Evolutionary conservation across 495 filamentous ascomycete genomes (phyloP), one percentile per base, ranked within the genome.

Genomic region (Neurospora sp.): DNA sequence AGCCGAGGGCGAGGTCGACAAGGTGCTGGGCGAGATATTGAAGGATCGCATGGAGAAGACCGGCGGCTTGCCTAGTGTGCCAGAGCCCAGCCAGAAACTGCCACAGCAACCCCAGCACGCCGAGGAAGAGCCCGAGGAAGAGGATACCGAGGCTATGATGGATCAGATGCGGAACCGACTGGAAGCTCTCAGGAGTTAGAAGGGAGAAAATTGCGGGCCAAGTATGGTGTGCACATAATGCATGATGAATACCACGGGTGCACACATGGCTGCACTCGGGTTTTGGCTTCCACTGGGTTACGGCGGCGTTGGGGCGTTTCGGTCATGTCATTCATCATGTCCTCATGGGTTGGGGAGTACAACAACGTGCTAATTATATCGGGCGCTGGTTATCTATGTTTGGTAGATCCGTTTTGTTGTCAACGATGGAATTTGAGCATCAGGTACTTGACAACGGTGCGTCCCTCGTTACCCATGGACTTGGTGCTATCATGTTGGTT

Each of bases 91-190:
- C 76, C 85, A 86, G 31, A 83, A 87, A 59, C 85, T 88, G 78
- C 83, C 87, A 73, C 88, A 89, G 73, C 87, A 82, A 66, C 73
- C 78, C 72, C 74, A 74, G 69, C 88, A 90, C 72, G 89, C 90
- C 73, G 91, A 91, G 69, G 91, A 96, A 81, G 90, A 92, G 70
- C 90, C 92, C 75, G 92, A 93, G 42, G 91, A 96, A 81, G 92
- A 94, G 78, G 92, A 94, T 72, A 89, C 91, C 74, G 92, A 94
- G 82, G 92, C 90, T 41, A 93, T 94, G 79, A 87, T 99, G 82
- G 92, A 92, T 76, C 91, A 97, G 85, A 99, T 98, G 96, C 86
- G 94, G 81, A 93, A 93, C 70, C 85, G 95, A 42, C 80, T 99
- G 78, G 94, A 97, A 83, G 94, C 93, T 41, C 83, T 98, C 78